Conservation (phyloP, 2,329 filamentous ascomycete genomes). For the Corinectria fuckeliana region DNA sequence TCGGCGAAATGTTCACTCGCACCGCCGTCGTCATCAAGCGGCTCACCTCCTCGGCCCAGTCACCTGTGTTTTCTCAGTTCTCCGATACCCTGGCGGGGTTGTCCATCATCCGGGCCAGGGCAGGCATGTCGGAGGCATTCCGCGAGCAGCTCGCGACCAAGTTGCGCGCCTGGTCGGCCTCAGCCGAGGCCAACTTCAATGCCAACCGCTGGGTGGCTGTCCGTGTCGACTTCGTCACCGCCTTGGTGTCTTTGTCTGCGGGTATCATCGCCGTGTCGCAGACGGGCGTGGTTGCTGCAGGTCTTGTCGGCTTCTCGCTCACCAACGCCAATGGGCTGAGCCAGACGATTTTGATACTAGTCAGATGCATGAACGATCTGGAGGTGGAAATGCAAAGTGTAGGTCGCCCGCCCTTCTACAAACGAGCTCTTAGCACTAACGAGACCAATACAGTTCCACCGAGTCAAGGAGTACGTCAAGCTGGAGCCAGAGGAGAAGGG, state of each 20-base stretch:
- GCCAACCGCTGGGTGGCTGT: slow-evolving; percentile 65
- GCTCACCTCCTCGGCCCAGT: slow-evolving; percentile 54
- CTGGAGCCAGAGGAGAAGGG: slow-evolving; percentile 53
- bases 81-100: slow-evolving; percentile 59
- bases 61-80: slow-evolving; percentile 64
- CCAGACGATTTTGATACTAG: slow-evolving; percentile 57
- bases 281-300: slow-evolving; percentile 54
- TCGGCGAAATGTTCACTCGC: slow-evolving; percentile 59
- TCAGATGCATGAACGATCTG: slow-evolving; percentile 61
- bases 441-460: slow-evolving; percentile 48
- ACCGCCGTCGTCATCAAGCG: slow-evolving; percentile 55
- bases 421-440: slow-evolving; percentile 13
- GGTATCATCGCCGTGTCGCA: slow-evolving; percentile 60
- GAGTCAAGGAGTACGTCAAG: slow-evolving; percentile 56
- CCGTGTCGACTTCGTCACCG: slow-evolving; percentile 61
- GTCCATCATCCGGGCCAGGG: slow-evolving; percentile 58
- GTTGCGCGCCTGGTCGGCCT: slow-evolving; percentile 53
- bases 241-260: slow-evolving; percentile 57
- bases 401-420: slow-evolving; percentile 34
- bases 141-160: slow-evolving; percentile 57
- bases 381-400: slow-evolving; percentile 64
- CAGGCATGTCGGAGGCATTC: slow-evolving; percentile 56
- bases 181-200: slow-evolving; percentile 59
- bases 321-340: slow-evolving; percentile 62
- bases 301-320: slow-evolving; percentile 62